Base-by-base conservation (phyloP, 371 early-diverging fungal species). In the Gilbertella persicaria region DNA sequence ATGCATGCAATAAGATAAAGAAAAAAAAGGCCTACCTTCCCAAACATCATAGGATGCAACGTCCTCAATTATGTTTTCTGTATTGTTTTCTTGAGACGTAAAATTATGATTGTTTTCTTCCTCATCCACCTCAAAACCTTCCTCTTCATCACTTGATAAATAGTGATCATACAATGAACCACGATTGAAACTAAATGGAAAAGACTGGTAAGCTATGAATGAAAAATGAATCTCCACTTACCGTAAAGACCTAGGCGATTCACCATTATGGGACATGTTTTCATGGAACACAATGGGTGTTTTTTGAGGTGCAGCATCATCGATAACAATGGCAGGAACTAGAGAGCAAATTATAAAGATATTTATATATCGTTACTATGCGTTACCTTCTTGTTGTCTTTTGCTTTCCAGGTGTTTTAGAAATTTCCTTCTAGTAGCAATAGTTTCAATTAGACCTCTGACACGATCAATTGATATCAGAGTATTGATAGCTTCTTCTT, bases 391-490 rank as follows among this genome's bases (percentile, higher is more conserved):
- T 26, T 16, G 33, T 14, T 51, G 28, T 26, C 45, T 62, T 40
- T 73, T 66, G 20, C 21, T 47, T 52, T 67, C 53, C n/a, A 73
- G 23, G 50, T 74, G 69, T 16, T 48, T 64, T 12, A 78, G 30
- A 40, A 74, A 78, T 42, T 74, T 72, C 39, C 71, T 74, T 8
- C 78, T 62, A 30, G 72, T 44, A 4, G 67, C 75, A 25, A 75
- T 64, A 1, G 79, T 78, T 44, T 73, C 75, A 3, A 78, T 60
- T 48, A 78, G 53, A 1, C 79, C 79, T 52, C 66, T 55, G 8
- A 78, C 73, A 12, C 75, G 67, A 41, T 78, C 75, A 42, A 75
- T 75, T 9, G 73, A 73, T 29, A 71, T 71, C 17, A 75, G 46
- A 3, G 69, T 73, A 20, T 74, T 45, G 13, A 78, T 69, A 0